Base-by-base conservation (phyloP, 179 eudicot species). In the Beta lomatogona region DNA sequence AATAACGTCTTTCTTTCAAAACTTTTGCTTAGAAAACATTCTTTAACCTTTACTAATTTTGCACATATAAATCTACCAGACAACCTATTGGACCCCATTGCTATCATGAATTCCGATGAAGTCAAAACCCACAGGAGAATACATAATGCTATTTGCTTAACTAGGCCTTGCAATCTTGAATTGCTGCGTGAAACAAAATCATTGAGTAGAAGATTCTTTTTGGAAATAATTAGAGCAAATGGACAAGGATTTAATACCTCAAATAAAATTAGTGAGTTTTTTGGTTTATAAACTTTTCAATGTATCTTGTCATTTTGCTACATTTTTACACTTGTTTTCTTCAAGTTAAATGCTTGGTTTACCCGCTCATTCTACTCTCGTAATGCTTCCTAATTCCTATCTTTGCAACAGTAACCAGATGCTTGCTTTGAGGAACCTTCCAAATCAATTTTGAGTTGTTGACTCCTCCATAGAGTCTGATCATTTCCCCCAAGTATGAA, bases 331-430 rank as follows among this genome's bases (percentile, higher is more conserved):
- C 59, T 8, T 25, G 55, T 16, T 48, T 60, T 71, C 41, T 53
- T 44, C 53, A 76, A 46, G 57, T 55, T 55, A 12, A 67, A 66
- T n/a, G n/a, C 45, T 18, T 41, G 3, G 63, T 14, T 55, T 71
- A 1, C 64, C 46, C 41, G 22, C 45, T 72, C 60, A 50, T 48
- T 10, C 2, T 25, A 63, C 45, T 57, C 46, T 19, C 55, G 15
- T 57, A 57, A 75, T 36, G 57, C 54, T 25, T 25, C 28, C 28
- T 25, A 25, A 25, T 58, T 80, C 67, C 36, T 31, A 4, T 60
- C 28, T 67, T 61, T 79, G 71, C 71, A 66, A 73, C 76, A 79
- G 25, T 61, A 48, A 69, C 60, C 63, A 80, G 68, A 70, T 75
- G 52, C 77, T 68, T 70, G 82, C 52, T 2, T 46, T 28, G 79